A percentile compares a stretch with the other conserved stretches of the same genome.
These are phyloP conservation scores for Gardenia jasminoides DNA, from an alignment of 257 asterid genomes.

Conservation along the genomic window DNA sequence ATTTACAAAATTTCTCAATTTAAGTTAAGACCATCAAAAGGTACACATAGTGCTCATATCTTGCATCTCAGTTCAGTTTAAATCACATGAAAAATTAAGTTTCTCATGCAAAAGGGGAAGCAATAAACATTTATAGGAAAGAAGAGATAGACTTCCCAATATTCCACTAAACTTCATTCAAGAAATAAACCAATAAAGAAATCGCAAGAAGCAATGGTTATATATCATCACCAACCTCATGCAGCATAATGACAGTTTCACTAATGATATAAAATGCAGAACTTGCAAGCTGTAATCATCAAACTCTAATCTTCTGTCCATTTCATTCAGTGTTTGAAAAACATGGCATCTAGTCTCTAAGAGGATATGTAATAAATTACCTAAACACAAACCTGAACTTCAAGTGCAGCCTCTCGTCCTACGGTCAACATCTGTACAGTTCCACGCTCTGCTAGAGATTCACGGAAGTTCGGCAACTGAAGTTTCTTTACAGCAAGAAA, in stretches of 20 bases:
- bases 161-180: neutral
- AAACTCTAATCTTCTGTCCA: neutral
- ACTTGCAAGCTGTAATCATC: neutral
- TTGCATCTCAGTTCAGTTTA: neutral
- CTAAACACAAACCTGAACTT: slow-evolving; percentile 75
- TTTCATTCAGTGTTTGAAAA: slow-evolving; percentile 11
- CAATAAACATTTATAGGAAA: neutral
- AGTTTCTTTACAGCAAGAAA: slow-evolving; percentile 75
- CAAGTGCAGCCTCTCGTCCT: slow-evolving; percentile 98
- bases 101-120: neutral
- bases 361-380: slow-evolving; percentile 15
- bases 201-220: neutral
- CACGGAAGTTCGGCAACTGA: slow-evolving; percentile 93
- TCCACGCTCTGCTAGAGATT: slow-evolving; percentile 83
- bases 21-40: too few species aligned
- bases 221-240: neutral
- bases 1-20: too few species aligned
- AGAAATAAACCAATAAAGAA: neutral
- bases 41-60: neutral
- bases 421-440: slow-evolving; percentile 91
- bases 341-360: neutral
- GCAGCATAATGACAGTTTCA: neutral
- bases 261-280: neutral
- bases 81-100: neutral
- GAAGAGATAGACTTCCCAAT: neutral